Evolutionary conservation across 2,329 filamentous ascomycete genomes (phyloP).

Genomic region (Dactylellina cionopaga): DNA sequence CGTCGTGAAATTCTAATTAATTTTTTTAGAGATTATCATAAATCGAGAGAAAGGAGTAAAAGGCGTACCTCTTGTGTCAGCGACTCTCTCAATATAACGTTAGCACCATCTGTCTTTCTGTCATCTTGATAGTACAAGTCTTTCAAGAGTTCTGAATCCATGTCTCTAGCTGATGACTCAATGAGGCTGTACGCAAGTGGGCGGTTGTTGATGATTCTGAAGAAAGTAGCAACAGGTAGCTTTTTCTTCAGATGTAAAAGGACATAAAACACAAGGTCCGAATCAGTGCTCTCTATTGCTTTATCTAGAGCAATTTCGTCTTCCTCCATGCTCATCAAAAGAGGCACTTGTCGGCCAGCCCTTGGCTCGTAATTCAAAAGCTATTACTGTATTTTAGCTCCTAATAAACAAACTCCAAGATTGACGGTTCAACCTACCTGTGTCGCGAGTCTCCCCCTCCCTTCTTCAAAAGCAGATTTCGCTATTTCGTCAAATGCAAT

Average conservation of each 20-base stretch:
- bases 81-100: slow-evolving; percentile 86
- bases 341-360: slow-evolving; percentile 92
- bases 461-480: slow-evolving; percentile 91
- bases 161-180: slow-evolving; percentile 80
- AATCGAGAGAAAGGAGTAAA: not conserved
- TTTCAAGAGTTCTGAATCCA: slow-evolving; percentile 85
- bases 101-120: slow-evolving; percentile 84
- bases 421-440: slow-evolving; percentile 36
- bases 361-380: slow-evolving; percentile 92
- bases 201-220: slow-evolving; percentile 85
- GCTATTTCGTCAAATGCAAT: slow-evolving; percentile 97
- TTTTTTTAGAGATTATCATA: not conserved
- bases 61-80: slow-evolving; percentile 68
- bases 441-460: slow-evolving; percentile 85
- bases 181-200: slow-evolving; percentile 89
- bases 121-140: slow-evolving; percentile 98
- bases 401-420: not conserved
- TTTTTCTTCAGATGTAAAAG: slow-evolving; percentile 89
- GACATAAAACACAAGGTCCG: slow-evolving; percentile 90
- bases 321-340: slow-evolving; percentile 93
- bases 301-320: slow-evolving; percentile 95
- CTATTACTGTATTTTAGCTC: slow-evolving; percentile 62
- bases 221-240: slow-evolving; percentile 88
- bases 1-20: slow-evolving; percentile 52
- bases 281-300: slow-evolving; percentile 93